Evolutionary conservation across 768 basidiomycete genomes (phyloP), one percentile per base, ranked within the genome.

Genomic region (Boletus insuetus): DNA sequence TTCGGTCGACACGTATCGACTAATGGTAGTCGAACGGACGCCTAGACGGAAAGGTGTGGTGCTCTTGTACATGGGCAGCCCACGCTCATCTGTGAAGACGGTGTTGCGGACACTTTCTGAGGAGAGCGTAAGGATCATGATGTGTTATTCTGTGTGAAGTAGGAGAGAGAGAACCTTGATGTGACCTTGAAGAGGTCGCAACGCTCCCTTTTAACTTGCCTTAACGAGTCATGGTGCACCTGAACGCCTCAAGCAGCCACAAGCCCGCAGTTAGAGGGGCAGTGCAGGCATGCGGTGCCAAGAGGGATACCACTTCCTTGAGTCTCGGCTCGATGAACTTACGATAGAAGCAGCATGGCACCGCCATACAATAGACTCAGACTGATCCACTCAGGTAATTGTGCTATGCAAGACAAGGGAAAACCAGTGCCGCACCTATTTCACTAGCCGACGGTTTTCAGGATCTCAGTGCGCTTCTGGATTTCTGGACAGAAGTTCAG

Each of bases 81-180:
- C 67, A 3, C 40, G 39, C 50, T 66, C 66, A 48, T 73, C 63
- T 42, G 57, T 71, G 49, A 69, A 64, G 54, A 61, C 55, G 8
- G 71, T 64, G 48, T 67, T 57, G 37, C 63, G 61, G 34, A 71
- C 61, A 3, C n/a, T 29, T 47, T 72, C 61, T 16, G 65, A 63
- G 22, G 64, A 60, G 34, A 71, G 58, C 0, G 59, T 58, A 34
- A 72, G 58, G 49, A 58, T 61, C 61, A 70, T 70, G 46, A 32
- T 51, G 46, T 38, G n/a, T 10, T 38, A 10, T 35, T 22, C 46
- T 26, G 16, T 31, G 22, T 35, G 47, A 32, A 32, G 20, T 14
- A 3, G 34, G 19, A 26, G 29, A 14, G 34, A 39, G 9, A 13
- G 5, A 4, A 17, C 3, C 34, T 41, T 17, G 4, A 16, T 35